Base-by-base conservation (phyloP, 768 basidiomycete species). In the Xanthoconium stramineum region DNA sequence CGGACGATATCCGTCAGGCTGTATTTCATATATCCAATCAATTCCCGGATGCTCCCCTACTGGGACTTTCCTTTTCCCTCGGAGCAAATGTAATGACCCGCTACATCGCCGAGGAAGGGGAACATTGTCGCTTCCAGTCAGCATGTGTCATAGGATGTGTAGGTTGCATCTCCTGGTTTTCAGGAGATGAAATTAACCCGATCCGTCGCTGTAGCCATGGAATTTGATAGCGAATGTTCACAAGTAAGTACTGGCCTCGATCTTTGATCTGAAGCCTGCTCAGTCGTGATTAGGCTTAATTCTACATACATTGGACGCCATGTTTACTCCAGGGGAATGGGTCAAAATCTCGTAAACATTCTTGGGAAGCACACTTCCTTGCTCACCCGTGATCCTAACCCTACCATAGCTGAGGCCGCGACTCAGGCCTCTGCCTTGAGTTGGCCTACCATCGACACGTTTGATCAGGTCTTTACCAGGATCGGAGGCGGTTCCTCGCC, bases 1-100 rank as follows among this genome's bases (percentile, higher is more conserved):
- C 95, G 10, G 86, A 94, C 61, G 96, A 99, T 73, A 77, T 94
- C 36, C 85, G 94, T 29, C 83, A 84, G 57, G 89, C 91, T 1
- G 69, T 97, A 47, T 78, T 88, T 62, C 88, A 90, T 73, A 82
- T 98, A 52, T 78, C 85, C 3, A 71, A 81, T 47, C 68, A 71
- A 57, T 95, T 86, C 63, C 95, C 96, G 3, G 74, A 79, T 11
- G 92, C 96, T 0, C 90, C 88, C 5, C 75, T 98, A 37, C 72
- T 96, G 17, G 96, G 91, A 14, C 72, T 97, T 11, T 93, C 95
- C 8, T 98, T 96, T 76, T 97, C 94, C 5, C 82, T 99, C 37
- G 97, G 96, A 42, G 90, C 94, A 42, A 93, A 91, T 68, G 89
- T 98, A 36, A 74, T 98, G 62, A 89, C 93, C 35, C 81, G 91